phyloP scores from a whole-genome alignment of 176 grass and related monocot genomes.

The Chloris gayana region DNA sequence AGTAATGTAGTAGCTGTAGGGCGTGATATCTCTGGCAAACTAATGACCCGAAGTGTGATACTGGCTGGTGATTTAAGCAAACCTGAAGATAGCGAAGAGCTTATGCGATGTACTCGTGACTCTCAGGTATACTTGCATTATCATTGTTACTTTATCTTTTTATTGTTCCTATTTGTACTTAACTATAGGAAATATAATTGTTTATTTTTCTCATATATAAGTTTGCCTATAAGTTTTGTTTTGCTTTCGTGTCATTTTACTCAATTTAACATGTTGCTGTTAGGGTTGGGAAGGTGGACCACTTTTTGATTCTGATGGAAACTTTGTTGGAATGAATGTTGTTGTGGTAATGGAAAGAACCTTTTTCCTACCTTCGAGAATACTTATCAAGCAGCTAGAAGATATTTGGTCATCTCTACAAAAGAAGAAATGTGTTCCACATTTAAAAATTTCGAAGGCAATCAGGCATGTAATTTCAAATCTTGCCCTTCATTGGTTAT shows the following conservation, averaged over 20 bases:
- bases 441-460: not conserved
- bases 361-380: not conserved
- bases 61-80: not conserved
- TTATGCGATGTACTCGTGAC: not conserved
- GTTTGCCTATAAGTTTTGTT: too few relatives aligned
- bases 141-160: not conserved
- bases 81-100: slow-evolving; percentile 6
- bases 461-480: slow-evolving; percentile 12
- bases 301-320: not conserved
- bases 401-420: not conserved
- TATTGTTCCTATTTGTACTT: not conserved
- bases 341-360: not conserved
- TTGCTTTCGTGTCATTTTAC: not conserved
- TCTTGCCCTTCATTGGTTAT: not conserved
- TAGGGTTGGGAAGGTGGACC: slow-evolving; percentile 37
- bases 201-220: not conserved
- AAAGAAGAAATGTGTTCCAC: not conserved
- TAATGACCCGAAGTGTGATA: slow-evolving; percentile 15
- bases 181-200: not conserved
- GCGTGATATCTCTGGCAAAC: slow-evolving; percentile 12
- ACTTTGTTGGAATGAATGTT: not conserved
- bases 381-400: not conserved
- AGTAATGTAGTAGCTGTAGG: slow-evolving; percentile 18
- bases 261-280: not conserved
- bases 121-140: slow-evolving; percentile 30